Evolutionary conservation across 2,329 filamentous ascomycete genomes (phyloP), one percentile per base, ranked within the genome.

Genomic region (Aureobasidium melanogenum): DNA sequence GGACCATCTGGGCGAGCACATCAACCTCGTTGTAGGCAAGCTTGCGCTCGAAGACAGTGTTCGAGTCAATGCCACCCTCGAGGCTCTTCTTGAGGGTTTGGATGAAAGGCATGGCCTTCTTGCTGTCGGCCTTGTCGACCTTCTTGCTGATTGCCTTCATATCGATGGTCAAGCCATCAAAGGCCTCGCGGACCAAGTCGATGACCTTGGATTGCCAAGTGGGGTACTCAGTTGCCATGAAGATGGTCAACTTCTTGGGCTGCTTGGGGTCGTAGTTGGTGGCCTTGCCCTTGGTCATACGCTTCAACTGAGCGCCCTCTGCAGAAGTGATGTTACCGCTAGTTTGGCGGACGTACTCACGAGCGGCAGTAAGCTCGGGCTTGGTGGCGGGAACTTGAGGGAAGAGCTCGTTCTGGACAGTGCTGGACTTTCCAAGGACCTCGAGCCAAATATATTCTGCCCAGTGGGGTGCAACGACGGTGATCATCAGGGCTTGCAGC

Each of bases 41-140:
- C 76, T 93, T 90, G 66, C 91, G 83, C 71, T 93, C 86, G 70
- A 97, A 86, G 10, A 97, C 90, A 2, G 77, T 80, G 26, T 82
- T 79, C 1, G 84, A 77, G 64, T 89, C 88, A 32, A 69, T 64
- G 54, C 81, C 80, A 39, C 73, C 72, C 62, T 91, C 80, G 61
- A 99, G 82, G 57, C 89, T 85, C 74, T 84, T 89, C 86, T 97
- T 97, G 63, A 97, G 79, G 7, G 74, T 77, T 77, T 97, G 92
- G 54, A 97, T 87, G 71, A 97, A 97, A 0, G 94, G 94, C 93
- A 97, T 97, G 2, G 91, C 93, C 78, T 95, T 94, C 84, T 97
- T 99, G 82, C 91, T 91, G 76, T 95, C 89, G 70, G 91, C 81
- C 80, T 96, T 96, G 67, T 85, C 85, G 62, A 97, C 87, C 70